phyloP scores from a whole-genome alignment of 371 early-diverging fungal genomes.

The Coemansia linderi region DNA sequence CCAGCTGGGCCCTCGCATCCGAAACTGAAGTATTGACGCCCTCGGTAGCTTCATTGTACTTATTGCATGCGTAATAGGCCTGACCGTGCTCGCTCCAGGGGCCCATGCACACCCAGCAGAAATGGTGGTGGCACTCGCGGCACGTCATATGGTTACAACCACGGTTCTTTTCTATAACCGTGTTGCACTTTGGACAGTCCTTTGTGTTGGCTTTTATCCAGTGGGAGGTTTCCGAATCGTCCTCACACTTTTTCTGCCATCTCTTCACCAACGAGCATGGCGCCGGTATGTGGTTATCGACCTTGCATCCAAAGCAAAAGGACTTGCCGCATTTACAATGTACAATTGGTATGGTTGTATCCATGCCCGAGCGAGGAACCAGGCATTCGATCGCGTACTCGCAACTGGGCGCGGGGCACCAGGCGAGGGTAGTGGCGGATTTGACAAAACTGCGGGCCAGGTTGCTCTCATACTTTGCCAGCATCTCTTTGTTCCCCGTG shows the following conservation, averaged over 20 bases:
- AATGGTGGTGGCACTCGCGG: slow-evolving; percentile 82
- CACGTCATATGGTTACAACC: slow-evolving; percentile 95
- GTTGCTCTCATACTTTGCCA: slow-evolving; percentile 71
- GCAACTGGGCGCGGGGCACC: slow-evolving; percentile 97
- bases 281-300: slow-evolving; percentile 88
- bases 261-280: slow-evolving; percentile 79
- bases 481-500: slow-evolving; percentile 43
- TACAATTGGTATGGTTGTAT: slow-evolving; percentile 83
- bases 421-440: slow-evolving; percentile 73
- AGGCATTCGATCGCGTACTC: slow-evolving; percentile 90
- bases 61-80: slow-evolving; percentile 92
- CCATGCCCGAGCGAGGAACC: slow-evolving; percentile 67
- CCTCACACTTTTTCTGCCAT: slow-evolving; percentile 94
- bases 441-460: slow-evolving; percentile 88
- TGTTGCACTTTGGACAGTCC: slow-evolving; percentile 90
- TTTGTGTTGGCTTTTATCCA: slow-evolving; percentile 97
- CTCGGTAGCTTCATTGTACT: slow-evolving; percentile 81
- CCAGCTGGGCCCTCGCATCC: slow-evolving; percentile 83
- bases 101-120: slow-evolving; percentile 87
- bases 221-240: slow-evolving; percentile 97
- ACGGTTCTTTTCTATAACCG: slow-evolving; percentile 97
- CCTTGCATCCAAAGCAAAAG: slow-evolving; percentile 93
- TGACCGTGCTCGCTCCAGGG: slow-evolving; percentile 94
- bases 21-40: slow-evolving; percentile 83
- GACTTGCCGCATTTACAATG: slow-evolving; percentile 72